Base-by-base conservation (phyloP, 2,329 filamentous ascomycete genomes). In the Aspergillus latus region DNA sequence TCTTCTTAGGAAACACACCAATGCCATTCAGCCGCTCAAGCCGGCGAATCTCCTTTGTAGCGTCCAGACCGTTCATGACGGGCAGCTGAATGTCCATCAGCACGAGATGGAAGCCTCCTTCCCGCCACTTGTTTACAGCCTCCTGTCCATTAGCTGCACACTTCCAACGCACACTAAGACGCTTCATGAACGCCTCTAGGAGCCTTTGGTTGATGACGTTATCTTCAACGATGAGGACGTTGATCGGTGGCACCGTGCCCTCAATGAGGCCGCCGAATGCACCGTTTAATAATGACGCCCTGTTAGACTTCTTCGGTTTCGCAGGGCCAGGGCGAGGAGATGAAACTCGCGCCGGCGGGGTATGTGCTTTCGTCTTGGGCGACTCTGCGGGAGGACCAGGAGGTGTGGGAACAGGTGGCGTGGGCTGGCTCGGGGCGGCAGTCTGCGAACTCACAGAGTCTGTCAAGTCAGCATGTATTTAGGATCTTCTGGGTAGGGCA, bases 31-130 rank as follows among this genome's bases (percentile, higher is more conserved):
- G 83, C 49, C 90, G 84, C 75, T 99, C 94, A 39, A 97, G 77
- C 52, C 94, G 81, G 51, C 94, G 83, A 54, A 99, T 99, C 76
- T 97, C 94, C 63, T 93, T 90, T 0, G 94, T 97, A 13, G 94
- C 94, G 60, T 97, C 91, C 30, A 99, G 78, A 0, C 94, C 94
- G 64, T 88, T 96, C 92, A 99, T 97, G 66, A 97, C 88, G 4
- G 94, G 94, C 56, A 99, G 81, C 71, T 97, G 94, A 63, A 99
- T 97, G 72, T 99, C 94, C 94, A 99, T 99, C 53, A 99, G 79
- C 13, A 99, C 94, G 62, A 99, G 77, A 76, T 99, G 94, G 69
- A 96, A 97, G 0, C 94, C 94, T 36, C 94, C 94, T 4, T 83
- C 82, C 54, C 90, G 87, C 93, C 94, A 99, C 75, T 96, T 97